Conservation (phyloP, 345 rosid species). For the Litchi chinensis region DNA sequence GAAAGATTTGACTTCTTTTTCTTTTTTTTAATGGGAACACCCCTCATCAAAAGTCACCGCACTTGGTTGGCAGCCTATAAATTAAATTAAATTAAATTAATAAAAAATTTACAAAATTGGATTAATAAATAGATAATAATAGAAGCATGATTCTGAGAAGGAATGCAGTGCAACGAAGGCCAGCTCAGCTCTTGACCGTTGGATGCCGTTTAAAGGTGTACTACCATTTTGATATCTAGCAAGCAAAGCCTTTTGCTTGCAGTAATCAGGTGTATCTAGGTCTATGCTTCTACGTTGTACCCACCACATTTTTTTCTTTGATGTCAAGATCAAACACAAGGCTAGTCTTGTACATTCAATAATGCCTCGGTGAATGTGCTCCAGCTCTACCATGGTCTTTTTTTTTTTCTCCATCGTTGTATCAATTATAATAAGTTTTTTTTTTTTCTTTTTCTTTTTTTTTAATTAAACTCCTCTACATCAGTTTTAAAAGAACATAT, state of each 20-base stretch:
- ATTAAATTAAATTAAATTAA: too few species aligned
- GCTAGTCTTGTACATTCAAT: background rate
- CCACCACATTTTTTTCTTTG: background rate
- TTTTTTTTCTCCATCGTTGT: too few species aligned
- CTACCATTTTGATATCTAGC: background rate
- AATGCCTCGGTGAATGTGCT: too few species aligned
- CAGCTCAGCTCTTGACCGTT: constrained; percentile 28
- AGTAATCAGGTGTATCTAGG: background rate
- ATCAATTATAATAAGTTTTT: too few species aligned
- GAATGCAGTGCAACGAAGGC: background rate
- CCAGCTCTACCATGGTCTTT: too few species aligned
- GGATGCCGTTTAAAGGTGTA: constrained; percentile 16
- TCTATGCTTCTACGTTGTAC: background rate
- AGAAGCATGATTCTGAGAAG: constrained; percentile 2
- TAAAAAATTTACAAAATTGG: background rate
- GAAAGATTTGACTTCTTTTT: constrained; percentile 24
- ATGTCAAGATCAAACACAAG: background rate
- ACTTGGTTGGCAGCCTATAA: too few species aligned
- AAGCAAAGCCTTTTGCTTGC: background rate
- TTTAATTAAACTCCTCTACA: too few species aligned
- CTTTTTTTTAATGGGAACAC: constrained; percentile 8
- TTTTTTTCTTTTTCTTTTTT: too few species aligned
- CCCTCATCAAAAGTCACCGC: constrained; percentile 5
- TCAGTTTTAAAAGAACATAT: too few species aligned
- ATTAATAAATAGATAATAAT: background rate